These are phyloP conservation scores for Persicaria maculosa DNA, from an alignment of 148 eudicot genomes.

Conservation along the genomic window DNA sequence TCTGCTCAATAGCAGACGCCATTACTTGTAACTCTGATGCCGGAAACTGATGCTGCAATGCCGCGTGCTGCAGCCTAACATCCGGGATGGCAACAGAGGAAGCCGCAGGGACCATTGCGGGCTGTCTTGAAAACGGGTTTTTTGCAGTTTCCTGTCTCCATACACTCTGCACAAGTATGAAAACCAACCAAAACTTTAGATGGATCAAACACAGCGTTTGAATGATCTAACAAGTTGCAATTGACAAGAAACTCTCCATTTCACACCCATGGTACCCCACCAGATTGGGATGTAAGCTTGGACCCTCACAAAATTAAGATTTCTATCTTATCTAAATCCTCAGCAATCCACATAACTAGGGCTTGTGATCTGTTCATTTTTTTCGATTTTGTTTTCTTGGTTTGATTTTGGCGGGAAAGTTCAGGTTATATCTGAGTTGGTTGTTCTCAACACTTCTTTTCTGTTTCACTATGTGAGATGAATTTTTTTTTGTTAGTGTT, in stretches of 20 bases:
- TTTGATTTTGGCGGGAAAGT: background rate
- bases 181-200: background rate
- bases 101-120: conserved; percentile 14
- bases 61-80: conserved; percentile 23
- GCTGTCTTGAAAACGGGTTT: conserved; percentile 66
- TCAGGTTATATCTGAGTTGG: background rate
- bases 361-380: background rate
- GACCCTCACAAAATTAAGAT: background rate
- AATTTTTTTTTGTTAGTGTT: background rate
- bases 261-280: background rate
- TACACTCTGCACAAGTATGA: conserved; percentile 46
- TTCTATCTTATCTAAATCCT: background rate
- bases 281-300: conserved; percentile 1
- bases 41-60: conserved; percentile 15
- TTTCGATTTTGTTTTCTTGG: background rate
- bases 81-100: conserved; percentile 10
- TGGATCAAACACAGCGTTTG: conserved; percentile 5
- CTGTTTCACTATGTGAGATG: background rate
- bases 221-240: background rate
- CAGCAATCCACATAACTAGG: background rate
- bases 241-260: background rate
- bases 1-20: background rate
- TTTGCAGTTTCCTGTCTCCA: conserved; percentile 41
- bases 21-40: background rate
- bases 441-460: background rate